phyloP scores from a whole-genome alignment of 2,329 filamentous ascomycete species.

The Zymoseptoria tritici region DNA sequence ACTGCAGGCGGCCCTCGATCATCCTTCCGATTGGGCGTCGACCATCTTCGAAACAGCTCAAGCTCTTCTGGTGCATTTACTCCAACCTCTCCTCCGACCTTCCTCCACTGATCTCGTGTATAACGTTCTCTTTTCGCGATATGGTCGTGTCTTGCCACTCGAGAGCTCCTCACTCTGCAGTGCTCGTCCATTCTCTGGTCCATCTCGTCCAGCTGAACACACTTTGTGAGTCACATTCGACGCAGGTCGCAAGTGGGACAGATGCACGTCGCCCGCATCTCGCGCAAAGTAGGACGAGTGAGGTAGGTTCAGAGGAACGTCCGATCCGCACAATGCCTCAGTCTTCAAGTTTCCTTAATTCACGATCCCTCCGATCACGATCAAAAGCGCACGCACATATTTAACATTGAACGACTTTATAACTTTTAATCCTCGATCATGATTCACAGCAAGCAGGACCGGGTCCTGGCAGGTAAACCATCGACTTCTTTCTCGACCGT shows the following conservation, averaged over 20 bases:
- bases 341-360: slow-evolving; percentile 9
- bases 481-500: slow-evolving; percentile 28
- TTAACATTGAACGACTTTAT: slow-evolving; percentile 13
- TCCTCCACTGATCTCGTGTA: slow-evolving; percentile 26
- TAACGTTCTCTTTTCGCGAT: slow-evolving; percentile 28
- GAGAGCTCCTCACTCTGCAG: slow-evolving; percentile 14
- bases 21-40: slow-evolving; percentile 8
- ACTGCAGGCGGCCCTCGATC: slow-evolving; percentile 8
- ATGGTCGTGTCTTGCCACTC: slow-evolving; percentile 24
- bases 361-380: slow-evolving; percentile 14
- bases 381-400: slow-evolving; percentile 7
- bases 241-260: slow-evolving; percentile 13
- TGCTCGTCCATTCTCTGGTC: slow-evolving; percentile 9
- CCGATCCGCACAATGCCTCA: slow-evolving; percentile 15
- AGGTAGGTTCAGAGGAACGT: slow-evolving; percentile 1
- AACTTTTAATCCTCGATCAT: slow-evolving; percentile 17
- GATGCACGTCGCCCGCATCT: slow-evolving; percentile 1
- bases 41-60: slow-evolving; percentile 3
- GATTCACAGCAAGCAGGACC: slow-evolving; percentile 22
- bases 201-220: slow-evolving; percentile 14
- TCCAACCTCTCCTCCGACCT: slow-evolving; percentile 29
- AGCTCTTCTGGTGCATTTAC: not conserved
- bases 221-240: slow-evolving; percentile 22
- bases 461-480: slow-evolving; percentile 27
- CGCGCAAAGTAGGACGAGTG: slow-evolving; percentile 1